Evolutionary conservation across 1,284 basidiomycete genomes (phyloP).

Genomic region (Taiwanofungus camphoratus): DNA sequence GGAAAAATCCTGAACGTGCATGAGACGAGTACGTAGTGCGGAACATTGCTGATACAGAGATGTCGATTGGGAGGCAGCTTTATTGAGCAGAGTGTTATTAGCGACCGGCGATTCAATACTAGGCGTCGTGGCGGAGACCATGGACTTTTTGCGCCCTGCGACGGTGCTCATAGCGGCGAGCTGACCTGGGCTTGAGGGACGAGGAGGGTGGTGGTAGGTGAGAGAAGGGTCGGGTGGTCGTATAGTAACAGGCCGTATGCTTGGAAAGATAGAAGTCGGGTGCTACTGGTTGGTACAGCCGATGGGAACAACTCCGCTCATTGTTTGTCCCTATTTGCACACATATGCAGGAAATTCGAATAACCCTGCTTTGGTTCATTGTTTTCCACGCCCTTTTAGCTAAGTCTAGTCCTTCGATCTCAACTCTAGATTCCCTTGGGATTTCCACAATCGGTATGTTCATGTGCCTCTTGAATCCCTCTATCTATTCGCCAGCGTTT

Average conservation of each 20-base stretch:
- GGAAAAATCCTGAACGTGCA: slow-evolving; percentile 68
- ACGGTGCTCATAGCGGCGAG: slow-evolving; percentile 52
- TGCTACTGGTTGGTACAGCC: slow-evolving; percentile 9
- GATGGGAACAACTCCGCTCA: slow-evolving; percentile 17
- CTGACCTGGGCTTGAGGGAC: neutral
- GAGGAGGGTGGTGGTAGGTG: slow-evolving; percentile 3
- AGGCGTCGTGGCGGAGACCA: slow-evolving; percentile 59
- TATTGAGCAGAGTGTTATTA: slow-evolving; percentile 81
- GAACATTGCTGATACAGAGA: slow-evolving; percentile 88
- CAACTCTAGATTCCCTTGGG: too few species aligned
- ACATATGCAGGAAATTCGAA: slow-evolving; percentile 6
- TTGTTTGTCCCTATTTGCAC: slow-evolving; percentile 16
- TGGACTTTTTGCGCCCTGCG: slow-evolving; percentile 78
- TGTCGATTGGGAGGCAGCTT: slow-evolving; percentile 72
- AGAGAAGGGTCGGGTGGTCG: slow-evolving; percentile 4
- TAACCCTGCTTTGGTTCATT: slow-evolving; percentile 10
- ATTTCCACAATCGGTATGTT: too few species aligned
- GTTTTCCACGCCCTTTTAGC: neutral
- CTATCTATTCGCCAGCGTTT: too few species aligned
- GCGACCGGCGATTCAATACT: slow-evolving; percentile 69
- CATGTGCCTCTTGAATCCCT: too few species aligned
- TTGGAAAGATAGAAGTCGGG: slow-evolving; percentile 9
- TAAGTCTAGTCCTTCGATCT: too few species aligned
- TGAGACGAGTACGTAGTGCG: slow-evolving; percentile 63
- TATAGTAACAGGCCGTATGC: slow-evolving; percentile 10